Base-by-base conservation (phyloP, 768 basidiomycete species). In the Russula compacta region DNA sequence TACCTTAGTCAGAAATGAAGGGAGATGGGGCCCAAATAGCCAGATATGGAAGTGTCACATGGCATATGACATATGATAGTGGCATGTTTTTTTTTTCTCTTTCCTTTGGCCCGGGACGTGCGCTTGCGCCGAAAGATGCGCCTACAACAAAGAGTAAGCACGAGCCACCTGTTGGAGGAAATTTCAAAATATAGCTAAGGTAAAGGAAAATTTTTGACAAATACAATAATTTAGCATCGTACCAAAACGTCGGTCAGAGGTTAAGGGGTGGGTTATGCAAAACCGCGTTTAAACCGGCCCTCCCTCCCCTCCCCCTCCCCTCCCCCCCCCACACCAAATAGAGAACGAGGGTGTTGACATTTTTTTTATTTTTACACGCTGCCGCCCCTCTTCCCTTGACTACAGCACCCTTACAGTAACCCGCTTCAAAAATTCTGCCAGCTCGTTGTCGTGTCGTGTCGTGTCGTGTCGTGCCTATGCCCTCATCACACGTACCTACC, bases 401-500 rank as follows among this genome's bases (percentile, higher is more conserved):
- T 24, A 49, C 24, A 17, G 24, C 24, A 33, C 15, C 4, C 47
- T 9, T 17, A 29, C 10, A 33, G 10, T 29, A 15, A 50, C n/a
- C 12, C 40, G 12, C 24, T 52, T 43, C 43, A 32, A 54, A 54
- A 33, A 9, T 54, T 54, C n/a, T 4, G 24, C 44, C 32, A 56
- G 36, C 35, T 21, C 9, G 11, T n/a, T n/a, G 24, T 29, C 24
- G 24, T 36, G 57, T 32, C 35, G 50, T 59, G 49, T n/a, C n/a
- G n/a, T n/a, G 24, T 29, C 24, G 24, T 36, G 57, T 32, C 35
- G 50, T 59, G 49, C 58, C 58, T 59, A 53, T 59, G 51, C 51
- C 58, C 58, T 59, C 33, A 47, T 59, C 58, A 11, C 51, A 53
- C 58, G 50, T 59, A 51, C 51, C n/a, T 15, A 29, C 58, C 32